Conservation (phyloP, 2,329 filamentous ascomycete species). For the Curvularia sp. region DNA sequence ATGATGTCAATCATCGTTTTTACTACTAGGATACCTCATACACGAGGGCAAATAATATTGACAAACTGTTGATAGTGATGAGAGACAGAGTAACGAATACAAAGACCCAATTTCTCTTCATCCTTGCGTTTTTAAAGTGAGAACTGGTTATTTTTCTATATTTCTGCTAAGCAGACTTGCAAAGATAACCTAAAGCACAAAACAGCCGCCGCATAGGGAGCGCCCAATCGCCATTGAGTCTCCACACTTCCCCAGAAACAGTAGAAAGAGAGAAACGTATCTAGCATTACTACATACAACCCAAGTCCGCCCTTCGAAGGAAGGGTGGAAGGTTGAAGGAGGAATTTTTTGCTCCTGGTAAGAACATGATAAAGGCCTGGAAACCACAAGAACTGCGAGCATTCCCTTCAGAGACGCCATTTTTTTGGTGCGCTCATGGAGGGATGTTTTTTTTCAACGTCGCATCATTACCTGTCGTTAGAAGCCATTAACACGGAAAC, state of each 20-base stretch:
- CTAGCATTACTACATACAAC: constrained; percentile 2
- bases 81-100: background rate
- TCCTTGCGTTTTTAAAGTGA: too few relatives aligned
- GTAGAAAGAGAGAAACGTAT: background rate
- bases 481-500: constrained; percentile 20
- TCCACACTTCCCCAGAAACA: background rate
- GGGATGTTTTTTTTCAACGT: background rate
- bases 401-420: background rate
- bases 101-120: background rate
- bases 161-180: too few relatives aligned
- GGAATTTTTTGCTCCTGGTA: background rate
- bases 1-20: background rate
- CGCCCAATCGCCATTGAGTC: background rate
- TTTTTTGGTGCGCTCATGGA: background rate
- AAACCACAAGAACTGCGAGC: background rate
- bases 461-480: constrained; percentile 9
- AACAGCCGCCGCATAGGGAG: background rate
- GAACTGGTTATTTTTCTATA: too few relatives aligned
- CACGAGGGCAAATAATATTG: too few relatives aligned
- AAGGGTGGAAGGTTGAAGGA: background rate
- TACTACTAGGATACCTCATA: background rate
- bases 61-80: too few relatives aligned
- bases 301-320: background rate
- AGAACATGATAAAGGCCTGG: background rate
- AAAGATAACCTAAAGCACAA: background rate